Percentiles rank a stretch among this genome's conserved stretches.
phyloP scores from a whole-genome alignment of 129 eudicot genomes.

The Erigeron canadensis region DNA sequence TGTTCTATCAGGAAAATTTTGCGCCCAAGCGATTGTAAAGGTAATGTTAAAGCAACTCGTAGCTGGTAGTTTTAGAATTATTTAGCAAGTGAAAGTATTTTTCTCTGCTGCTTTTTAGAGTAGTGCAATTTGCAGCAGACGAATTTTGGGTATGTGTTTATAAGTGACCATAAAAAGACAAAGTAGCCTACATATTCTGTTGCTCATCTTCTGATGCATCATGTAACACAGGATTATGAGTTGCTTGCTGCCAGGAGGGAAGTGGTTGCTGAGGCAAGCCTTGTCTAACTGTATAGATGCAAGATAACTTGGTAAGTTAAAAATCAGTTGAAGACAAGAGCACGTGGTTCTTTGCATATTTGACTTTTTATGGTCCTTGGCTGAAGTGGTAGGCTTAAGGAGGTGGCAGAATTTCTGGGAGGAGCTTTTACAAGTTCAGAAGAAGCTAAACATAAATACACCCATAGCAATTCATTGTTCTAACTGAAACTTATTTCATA shows the following conservation, averaged over 20 bases:
- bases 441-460: constrained; percentile 14
- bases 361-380: constrained; percentile 7
- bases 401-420: constrained; percentile 9
- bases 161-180: not conserved
- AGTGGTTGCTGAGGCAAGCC: constrained; percentile 57
- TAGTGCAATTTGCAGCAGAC: not conserved
- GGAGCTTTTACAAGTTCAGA: constrained; percentile 20
- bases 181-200: not conserved
- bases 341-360: constrained; percentile 1
- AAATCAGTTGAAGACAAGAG: constrained; percentile 1
- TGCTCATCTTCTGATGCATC: constrained; percentile 13
- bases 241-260: constrained; percentile 45
- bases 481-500: constrained; percentile 19
- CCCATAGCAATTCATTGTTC: constrained; percentile 4
- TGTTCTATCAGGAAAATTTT: constrained; percentile 91
- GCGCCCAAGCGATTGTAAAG: constrained; percentile 96
- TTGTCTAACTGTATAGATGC: constrained; percentile 36
- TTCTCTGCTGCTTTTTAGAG: not conserved
- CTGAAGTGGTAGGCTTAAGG: constrained; percentile 16
- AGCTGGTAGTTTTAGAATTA: constrained; percentile 3
- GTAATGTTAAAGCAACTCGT: constrained; percentile 35
- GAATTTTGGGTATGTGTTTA: not conserved
- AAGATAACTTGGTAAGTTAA: constrained; percentile 28
- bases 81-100: not conserved
- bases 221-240: constrained; percentile 56